Percentiles rank a stretch among this genome's conserved stretches.
Evolutionary conservation across 495 filamentous ascomycete genomes (phyloP).

Genomic region (Penicillium paradoxum): DNA sequence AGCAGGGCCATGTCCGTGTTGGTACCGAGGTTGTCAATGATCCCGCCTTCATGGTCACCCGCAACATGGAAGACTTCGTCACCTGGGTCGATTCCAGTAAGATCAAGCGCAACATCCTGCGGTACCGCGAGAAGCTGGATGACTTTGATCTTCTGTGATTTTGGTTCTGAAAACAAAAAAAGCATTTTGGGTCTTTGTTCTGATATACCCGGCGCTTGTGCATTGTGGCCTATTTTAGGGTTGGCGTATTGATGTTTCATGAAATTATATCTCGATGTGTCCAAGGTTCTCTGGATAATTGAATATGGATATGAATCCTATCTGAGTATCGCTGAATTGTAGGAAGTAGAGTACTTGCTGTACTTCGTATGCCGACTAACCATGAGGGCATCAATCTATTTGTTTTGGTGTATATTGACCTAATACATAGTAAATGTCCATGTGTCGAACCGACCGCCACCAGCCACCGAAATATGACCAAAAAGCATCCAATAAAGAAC

Average conservation of each 20-base stretch:
- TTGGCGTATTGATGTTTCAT: constrained; percentile 14
- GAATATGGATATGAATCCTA: neutral
- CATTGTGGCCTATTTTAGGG: constrained; percentile 11
- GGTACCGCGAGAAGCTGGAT: constrained; percentile 90
- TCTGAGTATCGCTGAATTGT: neutral
- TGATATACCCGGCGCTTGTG: constrained; percentile 30
- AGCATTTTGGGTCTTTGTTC: constrained; percentile 22
- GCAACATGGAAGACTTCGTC: constrained; percentile 92
- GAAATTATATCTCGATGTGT: constrained; percentile 3
- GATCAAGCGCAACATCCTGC: constrained; percentile 92
- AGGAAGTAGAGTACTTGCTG: neutral
- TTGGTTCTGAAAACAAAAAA: constrained; percentile 6
- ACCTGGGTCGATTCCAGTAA: constrained; percentile 96
- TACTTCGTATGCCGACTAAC: too few species aligned
- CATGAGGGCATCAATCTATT: too few species aligned
- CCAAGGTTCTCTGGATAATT: neutral
- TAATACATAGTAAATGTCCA: too few species aligned
- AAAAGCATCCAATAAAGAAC: too few species aligned
- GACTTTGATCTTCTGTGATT: constrained; percentile 84
- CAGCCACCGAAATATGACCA: too few species aligned
- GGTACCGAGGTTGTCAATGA: constrained; percentile 89
- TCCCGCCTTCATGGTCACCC: constrained; percentile 50
- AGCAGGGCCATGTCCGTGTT: constrained; percentile 93
- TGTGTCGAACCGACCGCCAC: too few species aligned
- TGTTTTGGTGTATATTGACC: too few species aligned